Conservation (phyloP, 768 basidiomycete genomes). For the Zangia roseola region DNA sequence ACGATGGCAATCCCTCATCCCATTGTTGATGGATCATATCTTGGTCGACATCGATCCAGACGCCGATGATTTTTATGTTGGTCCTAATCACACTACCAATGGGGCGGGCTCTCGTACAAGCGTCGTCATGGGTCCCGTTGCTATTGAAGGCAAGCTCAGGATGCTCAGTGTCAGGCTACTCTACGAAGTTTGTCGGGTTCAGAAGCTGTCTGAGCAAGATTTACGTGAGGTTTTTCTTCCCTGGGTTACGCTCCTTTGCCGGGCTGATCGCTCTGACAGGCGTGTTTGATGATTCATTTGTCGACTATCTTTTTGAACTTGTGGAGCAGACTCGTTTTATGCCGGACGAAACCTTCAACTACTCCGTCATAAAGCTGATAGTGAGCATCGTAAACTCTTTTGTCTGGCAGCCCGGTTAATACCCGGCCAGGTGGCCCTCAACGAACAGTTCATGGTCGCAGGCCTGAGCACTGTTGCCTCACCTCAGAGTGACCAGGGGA, state of each 20-base stretch:
- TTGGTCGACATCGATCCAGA: slow-evolving; percentile 79
- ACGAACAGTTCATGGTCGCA: slow-evolving; percentile 98
- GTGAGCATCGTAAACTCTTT: slow-evolving; percentile 43
- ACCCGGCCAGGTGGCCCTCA: slow-evolving; percentile 74
- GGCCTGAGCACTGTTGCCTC: slow-evolving; percentile 42
- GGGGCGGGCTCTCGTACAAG: slow-evolving; percentile 35
- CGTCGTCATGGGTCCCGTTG: slow-evolving; percentile 46
- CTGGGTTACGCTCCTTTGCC: background rate
- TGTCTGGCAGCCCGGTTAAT: slow-evolving; percentile 5
- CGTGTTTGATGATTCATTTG: slow-evolving; percentile 78
- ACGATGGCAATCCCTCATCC: slow-evolving; percentile 81
- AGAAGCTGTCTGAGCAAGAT: slow-evolving; percentile 75
- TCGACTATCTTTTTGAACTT: slow-evolving; percentile 88
- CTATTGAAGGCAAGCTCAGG: slow-evolving; percentile 83
- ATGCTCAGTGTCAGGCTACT: slow-evolving; percentile 69
- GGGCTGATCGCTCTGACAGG: slow-evolving; percentile 40
- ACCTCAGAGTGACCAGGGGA: slow-evolving; percentile 23
- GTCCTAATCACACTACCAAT: slow-evolving; percentile 33
- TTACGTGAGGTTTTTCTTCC: slow-evolving; percentile 55
- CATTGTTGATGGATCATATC: slow-evolving; percentile 82
- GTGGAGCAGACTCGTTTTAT: slow-evolving; percentile 89
- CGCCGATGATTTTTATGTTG: slow-evolving; percentile 58
- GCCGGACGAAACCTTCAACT: slow-evolving; percentile 92
- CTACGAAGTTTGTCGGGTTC: slow-evolving; percentile 92
- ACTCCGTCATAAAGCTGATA: slow-evolving; percentile 91